phyloP scores from a whole-genome alignment of 768 basidiomycete genomes.

The Leccinum subgranulosum region DNA sequence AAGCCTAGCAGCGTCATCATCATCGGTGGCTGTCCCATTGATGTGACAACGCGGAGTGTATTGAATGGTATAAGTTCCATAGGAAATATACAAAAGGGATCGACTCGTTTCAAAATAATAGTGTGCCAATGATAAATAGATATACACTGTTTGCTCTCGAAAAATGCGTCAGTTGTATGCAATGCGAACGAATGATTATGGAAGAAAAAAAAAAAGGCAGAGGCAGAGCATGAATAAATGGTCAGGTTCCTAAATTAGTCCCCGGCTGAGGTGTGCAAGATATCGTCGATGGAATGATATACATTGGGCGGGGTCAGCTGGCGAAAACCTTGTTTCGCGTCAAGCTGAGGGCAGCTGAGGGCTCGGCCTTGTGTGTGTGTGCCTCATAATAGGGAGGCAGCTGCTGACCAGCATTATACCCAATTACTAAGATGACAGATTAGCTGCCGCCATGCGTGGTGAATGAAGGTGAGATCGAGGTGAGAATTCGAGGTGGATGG shows the following conservation, averaged over 20 bases:
- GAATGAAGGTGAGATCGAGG: conserved; percentile 16
- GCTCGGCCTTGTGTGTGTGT: background rate
- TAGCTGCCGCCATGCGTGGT: conserved; percentile 18
- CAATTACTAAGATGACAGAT: conserved; percentile 22
- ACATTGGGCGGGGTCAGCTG: conserved; percentile 12
- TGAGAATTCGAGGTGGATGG: conserved; percentile 12
- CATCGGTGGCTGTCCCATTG: background rate
- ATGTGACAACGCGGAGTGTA: background rate
- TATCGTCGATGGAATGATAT: conserved; percentile 20
- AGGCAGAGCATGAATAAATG: conserved; percentile 1
- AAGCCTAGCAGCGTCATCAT: background rate
- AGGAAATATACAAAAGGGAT: conserved; percentile 13
- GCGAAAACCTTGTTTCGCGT: conserved; percentile 12
- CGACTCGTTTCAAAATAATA: conserved; percentile 3
- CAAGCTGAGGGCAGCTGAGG: background rate
- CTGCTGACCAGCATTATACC: conserved; percentile 17
- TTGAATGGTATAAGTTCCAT: conserved; percentile 23
- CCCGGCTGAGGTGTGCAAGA: conserved; percentile 12
- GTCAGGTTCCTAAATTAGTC: conserved; percentile 19
- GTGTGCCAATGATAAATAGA: conserved; percentile 13
- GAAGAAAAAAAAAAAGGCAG: background rate
- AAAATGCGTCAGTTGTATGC: conserved; percentile 17
- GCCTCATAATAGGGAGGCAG: conserved; percentile 6
- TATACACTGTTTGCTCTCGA: conserved; percentile 16
- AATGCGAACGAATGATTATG: conserved; percentile 11